Percentiles rank a stretch among this genome's conserved stretches.
These are phyloP conservation scores for Gaeumannomyces sp. DNA, from an alignment of 2,329 filamentous ascomycete genomes.

Conservation along the genomic window DNA sequence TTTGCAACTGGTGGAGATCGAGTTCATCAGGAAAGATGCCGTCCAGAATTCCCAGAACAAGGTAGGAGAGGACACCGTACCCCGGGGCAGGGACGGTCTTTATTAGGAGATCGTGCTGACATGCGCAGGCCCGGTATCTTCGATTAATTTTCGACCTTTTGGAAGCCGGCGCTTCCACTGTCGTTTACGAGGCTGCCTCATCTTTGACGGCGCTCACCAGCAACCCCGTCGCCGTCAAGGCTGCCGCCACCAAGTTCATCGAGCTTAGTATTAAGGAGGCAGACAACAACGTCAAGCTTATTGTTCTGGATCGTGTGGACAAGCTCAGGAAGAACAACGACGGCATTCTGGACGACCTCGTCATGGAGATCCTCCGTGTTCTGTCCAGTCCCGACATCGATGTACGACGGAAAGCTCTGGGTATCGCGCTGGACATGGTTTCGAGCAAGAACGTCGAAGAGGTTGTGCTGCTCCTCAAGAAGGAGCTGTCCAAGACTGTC, in stretches of 20 bases:
- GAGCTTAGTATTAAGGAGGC: conserved; percentile 96
- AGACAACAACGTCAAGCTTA: conserved; percentile 98
- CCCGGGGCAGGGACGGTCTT: background rate
- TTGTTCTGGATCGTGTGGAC: conserved; percentile 86
- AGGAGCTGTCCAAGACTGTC: conserved; percentile 94
- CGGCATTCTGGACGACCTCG: conserved; percentile 82
- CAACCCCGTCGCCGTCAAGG: conserved; percentile 97
- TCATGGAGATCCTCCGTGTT: conserved; percentile 94
- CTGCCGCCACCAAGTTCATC: conserved; percentile 91
- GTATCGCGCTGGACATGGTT: conserved; percentile 93
- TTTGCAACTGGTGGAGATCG: conserved; percentile 85
- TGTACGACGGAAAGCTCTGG: conserved; percentile 84
- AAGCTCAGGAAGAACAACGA: conserved; percentile 68
- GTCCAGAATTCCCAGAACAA: conserved; percentile 92
- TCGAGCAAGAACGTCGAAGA: conserved; percentile 99
- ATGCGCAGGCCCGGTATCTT: conserved; percentile 70
- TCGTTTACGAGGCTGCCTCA: conserved; percentile 95
- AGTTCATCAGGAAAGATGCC: conserved; percentile 98
- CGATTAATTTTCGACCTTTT: conserved; percentile 94
- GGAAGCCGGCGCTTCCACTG: conserved; percentile 87
- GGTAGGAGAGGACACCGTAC: conserved; percentile 38
- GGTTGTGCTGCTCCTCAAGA: conserved; percentile 91
- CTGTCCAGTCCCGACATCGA: conserved; percentile 94
- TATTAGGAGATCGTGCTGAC: conserved; percentile 20
- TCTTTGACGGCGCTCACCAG: conserved; percentile 89